Conservation (phyloP, 768 basidiomycete species). For the Chalciporus pseudorubinellus region DNA sequence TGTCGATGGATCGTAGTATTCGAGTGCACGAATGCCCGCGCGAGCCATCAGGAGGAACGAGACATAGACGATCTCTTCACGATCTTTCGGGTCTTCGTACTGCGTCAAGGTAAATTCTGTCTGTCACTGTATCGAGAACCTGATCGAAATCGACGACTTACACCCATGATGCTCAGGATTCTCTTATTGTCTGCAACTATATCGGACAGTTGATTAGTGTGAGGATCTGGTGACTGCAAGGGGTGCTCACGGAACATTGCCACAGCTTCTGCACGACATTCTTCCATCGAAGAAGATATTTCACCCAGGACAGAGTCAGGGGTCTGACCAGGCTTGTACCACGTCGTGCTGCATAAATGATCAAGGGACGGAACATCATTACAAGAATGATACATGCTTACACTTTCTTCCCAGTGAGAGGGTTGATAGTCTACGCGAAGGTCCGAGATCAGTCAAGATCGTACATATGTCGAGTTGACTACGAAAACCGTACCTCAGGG, state of each 20-base stretch:
- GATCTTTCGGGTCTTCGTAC: conserved; percentile 66
- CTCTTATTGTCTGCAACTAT: conserved; percentile 70
- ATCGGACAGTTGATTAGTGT: background rate
- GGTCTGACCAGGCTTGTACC: conserved; percentile 89
- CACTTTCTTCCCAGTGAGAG: conserved; percentile 76
- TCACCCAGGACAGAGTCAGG: conserved; percentile 81
- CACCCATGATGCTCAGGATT: conserved; percentile 80
- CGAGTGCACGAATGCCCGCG: conserved; percentile 72
- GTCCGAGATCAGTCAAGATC: background rate
- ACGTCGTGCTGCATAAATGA: conserved; percentile 52
- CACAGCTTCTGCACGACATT: conserved; percentile 89
- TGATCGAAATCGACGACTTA: conserved; percentile 31
- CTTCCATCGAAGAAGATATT: conserved; percentile 88
- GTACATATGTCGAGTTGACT: background rate
- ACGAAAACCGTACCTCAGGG: conserved; percentile 48
- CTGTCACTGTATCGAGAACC: background rate
- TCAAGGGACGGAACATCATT: background rate
- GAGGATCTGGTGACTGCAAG: background rate
- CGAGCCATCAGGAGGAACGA: conserved; percentile 87
- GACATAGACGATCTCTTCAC: conserved; percentile 77
- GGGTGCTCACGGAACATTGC: conserved; percentile 66
- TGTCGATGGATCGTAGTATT: conserved; percentile 78
- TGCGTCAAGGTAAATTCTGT: conserved; percentile 24
- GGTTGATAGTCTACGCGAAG: conserved; percentile 68
- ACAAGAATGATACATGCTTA: conserved; percentile 32